Evolutionary conservation across 306 rosid genomes (phyloP).

Genomic region (Quercus dentata): DNA sequence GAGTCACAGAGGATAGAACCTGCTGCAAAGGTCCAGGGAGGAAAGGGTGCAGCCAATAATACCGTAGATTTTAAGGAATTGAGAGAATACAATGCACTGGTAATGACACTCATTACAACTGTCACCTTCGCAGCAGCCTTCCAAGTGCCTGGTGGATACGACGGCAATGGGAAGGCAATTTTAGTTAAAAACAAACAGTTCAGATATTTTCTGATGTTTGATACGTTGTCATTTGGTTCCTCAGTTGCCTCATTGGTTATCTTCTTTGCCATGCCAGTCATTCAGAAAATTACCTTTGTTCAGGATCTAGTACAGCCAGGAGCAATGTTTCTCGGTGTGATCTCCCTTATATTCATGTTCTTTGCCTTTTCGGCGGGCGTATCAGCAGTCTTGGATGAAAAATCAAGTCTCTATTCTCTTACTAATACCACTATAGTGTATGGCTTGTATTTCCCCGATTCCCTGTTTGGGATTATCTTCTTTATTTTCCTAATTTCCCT

Average conservation of each 20-base stretch:
- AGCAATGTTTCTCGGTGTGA: rapidly evolving
- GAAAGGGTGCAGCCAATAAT: no score
- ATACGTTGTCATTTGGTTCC: no score
- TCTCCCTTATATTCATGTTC: rapidly evolving
- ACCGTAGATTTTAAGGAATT: rapidly evolving
- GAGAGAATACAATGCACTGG: rapidly evolving
- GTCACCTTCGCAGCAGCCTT: no score
- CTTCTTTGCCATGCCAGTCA: rapidly evolving
- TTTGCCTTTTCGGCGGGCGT: rapidly evolving
- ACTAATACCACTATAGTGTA: rapidly evolving
- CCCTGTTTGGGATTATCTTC: no score
- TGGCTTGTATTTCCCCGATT: rapidly evolving
- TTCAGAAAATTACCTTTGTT: no score
- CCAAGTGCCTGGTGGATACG: no score
- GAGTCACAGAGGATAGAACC: no score
- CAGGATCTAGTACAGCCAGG: rapidly evolving
- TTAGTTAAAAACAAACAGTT: rapidly evolving
- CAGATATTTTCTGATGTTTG: rapidly evolving
- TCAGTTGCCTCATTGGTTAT: no score
- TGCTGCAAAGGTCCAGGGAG: no score
- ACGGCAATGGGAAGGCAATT: no score
- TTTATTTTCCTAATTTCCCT: rapidly evolving
- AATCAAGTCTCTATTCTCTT: no score
- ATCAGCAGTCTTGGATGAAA: rapidly evolving
- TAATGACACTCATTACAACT: no score